Base-by-base conservation (phyloP, 1,284 basidiomycete species). In the Moesziomyces antarcticus region DNA sequence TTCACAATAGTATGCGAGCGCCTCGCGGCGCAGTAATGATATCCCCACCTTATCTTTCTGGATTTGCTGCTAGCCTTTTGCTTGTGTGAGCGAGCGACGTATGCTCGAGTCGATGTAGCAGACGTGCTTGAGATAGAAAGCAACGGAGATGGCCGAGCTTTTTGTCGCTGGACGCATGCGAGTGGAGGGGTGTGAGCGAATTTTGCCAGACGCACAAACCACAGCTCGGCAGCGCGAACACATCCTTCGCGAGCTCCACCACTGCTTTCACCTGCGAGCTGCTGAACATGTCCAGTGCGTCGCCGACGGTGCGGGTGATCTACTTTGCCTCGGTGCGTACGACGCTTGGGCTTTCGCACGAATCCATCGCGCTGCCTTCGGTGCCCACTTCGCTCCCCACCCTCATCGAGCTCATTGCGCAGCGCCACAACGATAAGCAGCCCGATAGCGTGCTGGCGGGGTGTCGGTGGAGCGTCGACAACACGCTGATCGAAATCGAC, bases 381-480 rank as follows among this genome's bases (percentile, higher is more conserved):
- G 42, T 58, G 49, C 63, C 79, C 6, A 87, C 90, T 67, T 86
- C 85, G 5, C 87, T 92, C n/a, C 85, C 87, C 10, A 85, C 86
- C 2, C 87, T 92, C 14, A 80, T 85, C 20, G 77, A 82, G 11
- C 80, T 89, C 22, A 87, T 93, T 43, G 80, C 85, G 24, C 2
- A 37, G 11, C 48, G 43, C 13, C 41, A 72, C 49, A 11, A 42
- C 2, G 42, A 47, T 1, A 27, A 63, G 3, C 54, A 52, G 5
- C 16, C 52, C 0, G 49, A 41, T 2, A 14, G 43, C 1, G 61
- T 64, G 3, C 56, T 77, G 9, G 2, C 35, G 1, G 27, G 41
- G 10, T 71, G 64, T 10, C 58, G 76, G 47, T 92, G 91, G 91
- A 91, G 91, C 79, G 90, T 93, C 5, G 86, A 92, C 78, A 90